These are phyloP conservation scores for Penicillium waksmanii DNA, from an alignment of 495 filamentous ascomycete species.

Conservation along the genomic window DNA sequence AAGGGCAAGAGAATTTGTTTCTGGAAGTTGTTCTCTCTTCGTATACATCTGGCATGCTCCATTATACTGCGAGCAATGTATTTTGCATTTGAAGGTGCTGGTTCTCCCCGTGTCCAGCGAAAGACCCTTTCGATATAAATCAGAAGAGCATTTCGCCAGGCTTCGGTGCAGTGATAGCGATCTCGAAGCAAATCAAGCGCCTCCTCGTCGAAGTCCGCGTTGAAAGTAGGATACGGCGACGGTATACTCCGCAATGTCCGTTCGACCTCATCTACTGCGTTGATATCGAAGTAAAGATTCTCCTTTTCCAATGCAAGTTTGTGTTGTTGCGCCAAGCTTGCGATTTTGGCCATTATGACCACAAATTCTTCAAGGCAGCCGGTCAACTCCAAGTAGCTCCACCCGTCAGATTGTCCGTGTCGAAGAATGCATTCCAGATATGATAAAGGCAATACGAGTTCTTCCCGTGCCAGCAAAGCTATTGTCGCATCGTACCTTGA, in stretches of 20 bases:
- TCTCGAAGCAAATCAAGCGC: conserved; percentile 25
- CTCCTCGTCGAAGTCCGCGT: conserved; percentile 14
- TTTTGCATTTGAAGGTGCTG: conserved; percentile 2
- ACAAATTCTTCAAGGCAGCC: conserved; percentile 24
- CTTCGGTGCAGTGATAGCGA: conserved; percentile 25
- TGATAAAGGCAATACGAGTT: conserved; percentile 20
- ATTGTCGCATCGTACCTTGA: conserved; percentile 22
- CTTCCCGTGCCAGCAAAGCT: conserved; percentile 21
- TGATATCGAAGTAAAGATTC: conserved; percentile 23
- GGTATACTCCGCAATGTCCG: neutral
- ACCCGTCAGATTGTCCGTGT: conserved; percentile 12
- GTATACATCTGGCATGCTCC: conserved; percentile 9
- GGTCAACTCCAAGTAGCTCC: conserved; percentile 25
- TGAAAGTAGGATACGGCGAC: conserved; percentile 1
- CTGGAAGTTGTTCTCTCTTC: conserved; percentile 8
- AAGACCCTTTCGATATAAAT: conserved; percentile 30
- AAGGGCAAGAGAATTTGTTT: conserved; percentile 7
- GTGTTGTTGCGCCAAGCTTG: conserved; percentile 21
- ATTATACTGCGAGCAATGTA: conserved; percentile 7
- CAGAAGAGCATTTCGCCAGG: conserved; percentile 30
- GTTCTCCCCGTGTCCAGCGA: conserved; percentile 17
- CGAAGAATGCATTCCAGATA: conserved; percentile 20
- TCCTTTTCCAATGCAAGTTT: conserved; percentile 20
- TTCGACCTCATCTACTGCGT: conserved; percentile 21
- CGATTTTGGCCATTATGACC: conserved; percentile 17